Evolutionary conservation across 257 asterid genomes (phyloP).

Genomic region (Buddleja alternifolia): DNA sequence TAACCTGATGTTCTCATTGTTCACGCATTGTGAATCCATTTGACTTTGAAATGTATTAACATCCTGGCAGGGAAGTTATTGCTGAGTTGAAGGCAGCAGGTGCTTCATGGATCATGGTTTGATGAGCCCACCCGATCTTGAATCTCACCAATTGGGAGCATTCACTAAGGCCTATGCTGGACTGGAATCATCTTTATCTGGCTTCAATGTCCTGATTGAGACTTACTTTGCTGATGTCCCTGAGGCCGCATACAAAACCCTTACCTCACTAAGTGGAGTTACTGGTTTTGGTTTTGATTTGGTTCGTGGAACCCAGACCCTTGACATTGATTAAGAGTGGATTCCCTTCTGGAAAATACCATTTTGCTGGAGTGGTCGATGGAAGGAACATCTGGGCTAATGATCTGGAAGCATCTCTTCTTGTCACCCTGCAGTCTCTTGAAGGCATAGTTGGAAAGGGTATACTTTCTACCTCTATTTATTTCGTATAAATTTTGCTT

Average conservation of each 20-base stretch:
- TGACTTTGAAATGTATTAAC: constrained; percentile 16
- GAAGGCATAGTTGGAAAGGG: constrained; percentile 75
- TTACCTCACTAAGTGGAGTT: constrained; percentile 51
- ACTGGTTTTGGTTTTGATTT: constrained; percentile 57
- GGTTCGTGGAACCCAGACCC: constrained; percentile 68
- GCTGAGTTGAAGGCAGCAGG: constrained; percentile 55
- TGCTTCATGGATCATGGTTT: constrained; percentile 51
- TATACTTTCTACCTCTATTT: constrained; percentile 16
- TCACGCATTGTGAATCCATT: neutral
- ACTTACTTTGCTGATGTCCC: constrained; percentile 67
- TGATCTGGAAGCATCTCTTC: constrained; percentile 68
- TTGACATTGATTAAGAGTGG: constrained; percentile 64
- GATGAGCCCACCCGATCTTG: constrained; percentile 67
- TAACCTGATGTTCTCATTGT: neutral
- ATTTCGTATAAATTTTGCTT: neutral
- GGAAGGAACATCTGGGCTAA: constrained; percentile 89
- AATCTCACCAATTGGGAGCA: constrained; percentile 49
- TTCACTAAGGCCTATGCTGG: constrained; percentile 50
- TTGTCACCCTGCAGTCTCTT: constrained; percentile 50
- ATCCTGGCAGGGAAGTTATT: constrained; percentile 45
- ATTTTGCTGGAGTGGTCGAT: constrained; percentile 76
- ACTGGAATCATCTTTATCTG: constrained; percentile 53
- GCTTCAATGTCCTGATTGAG: constrained; percentile 48
- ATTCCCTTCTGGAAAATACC: constrained; percentile 69
- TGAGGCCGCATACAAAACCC: constrained; percentile 54